Conservation (phyloP, 2,329 filamentous ascomycete genomes). For the Apiospora aurea region DNA sequence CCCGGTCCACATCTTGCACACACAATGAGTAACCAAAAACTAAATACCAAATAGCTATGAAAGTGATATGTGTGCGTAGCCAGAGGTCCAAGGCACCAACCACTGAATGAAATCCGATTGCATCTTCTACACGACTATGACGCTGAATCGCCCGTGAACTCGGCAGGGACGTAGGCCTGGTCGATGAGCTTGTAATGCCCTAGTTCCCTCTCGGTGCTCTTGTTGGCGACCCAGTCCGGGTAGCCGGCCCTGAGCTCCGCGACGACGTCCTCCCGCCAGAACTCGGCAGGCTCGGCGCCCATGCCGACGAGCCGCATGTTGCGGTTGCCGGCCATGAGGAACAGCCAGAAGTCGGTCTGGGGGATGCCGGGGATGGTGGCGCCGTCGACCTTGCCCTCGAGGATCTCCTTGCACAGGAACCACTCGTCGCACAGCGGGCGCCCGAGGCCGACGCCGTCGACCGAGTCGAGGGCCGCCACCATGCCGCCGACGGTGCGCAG, state of each 20-base stretch:
- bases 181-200: neutral
- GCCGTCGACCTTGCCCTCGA: slow-evolving; percentile 51
- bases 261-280: slow-evolving; percentile 41
- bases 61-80: no score
- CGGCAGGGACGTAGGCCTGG: no score
- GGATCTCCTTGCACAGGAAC: slow-evolving; percentile 39
- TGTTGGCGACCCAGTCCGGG: no score
- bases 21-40: no score
- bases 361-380: slow-evolving; percentile 56
- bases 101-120: no score
- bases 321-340: slow-evolving; percentile 39
- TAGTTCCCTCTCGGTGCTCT: neutral
- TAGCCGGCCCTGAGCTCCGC: slow-evolving; percentile 23
- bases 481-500: slow-evolving; percentile 62
- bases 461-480: slow-evolving; percentile 61
- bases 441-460: slow-evolving; percentile 67
- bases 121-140: no score
- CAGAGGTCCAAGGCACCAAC: no score
- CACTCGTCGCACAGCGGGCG: slow-evolving; percentile 45
- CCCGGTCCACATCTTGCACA: no score
- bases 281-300: slow-evolving; percentile 40
- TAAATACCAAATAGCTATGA: no score
- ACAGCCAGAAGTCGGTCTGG: slow-evolving; percentile 56
- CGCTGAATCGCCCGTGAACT: no score
- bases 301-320: slow-evolving; percentile 44